Evolutionary conservation across 1,284 basidiomycete species (phyloP).

Genomic region (Athelia psychrophila): DNA sequence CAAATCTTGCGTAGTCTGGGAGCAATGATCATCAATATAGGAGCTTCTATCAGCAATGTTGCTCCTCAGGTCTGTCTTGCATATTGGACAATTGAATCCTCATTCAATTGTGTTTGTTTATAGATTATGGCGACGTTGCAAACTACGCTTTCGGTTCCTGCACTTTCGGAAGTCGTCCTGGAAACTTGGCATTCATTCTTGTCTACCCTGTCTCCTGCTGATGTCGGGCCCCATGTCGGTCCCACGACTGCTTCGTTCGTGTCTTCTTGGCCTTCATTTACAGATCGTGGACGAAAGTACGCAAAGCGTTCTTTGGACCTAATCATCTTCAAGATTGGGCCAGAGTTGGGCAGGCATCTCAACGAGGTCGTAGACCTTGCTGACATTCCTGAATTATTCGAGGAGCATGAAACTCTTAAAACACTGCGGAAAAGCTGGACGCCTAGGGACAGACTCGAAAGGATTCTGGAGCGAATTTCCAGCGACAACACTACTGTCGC

Average conservation of each 20-base stretch:
- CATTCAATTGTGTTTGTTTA: slow-evolving; percentile 8
- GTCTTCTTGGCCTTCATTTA: slow-evolving; percentile 73
- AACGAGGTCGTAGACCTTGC: slow-evolving; percentile 82
- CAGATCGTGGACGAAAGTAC: slow-evolving; percentile 45
- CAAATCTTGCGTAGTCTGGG: slow-evolving; percentile 82
- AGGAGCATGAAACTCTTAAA: slow-evolving; percentile 46
- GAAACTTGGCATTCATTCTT: slow-evolving; percentile 84
- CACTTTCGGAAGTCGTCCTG: slow-evolving; percentile 78
- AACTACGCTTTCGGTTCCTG: slow-evolving; percentile 73
- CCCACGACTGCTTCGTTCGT: slow-evolving; percentile 88
- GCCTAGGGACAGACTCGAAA: slow-evolving; percentile 56
- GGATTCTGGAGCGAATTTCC: slow-evolving; percentile 72
- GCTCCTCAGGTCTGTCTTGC: slow-evolving; percentile 72
- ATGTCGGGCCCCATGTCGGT: slow-evolving; percentile 85
- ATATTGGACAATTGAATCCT: background rate
- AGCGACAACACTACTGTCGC: slow-evolving; percentile 87
- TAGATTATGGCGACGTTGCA: slow-evolving; percentile 98
- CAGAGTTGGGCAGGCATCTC: slow-evolving; percentile 52
- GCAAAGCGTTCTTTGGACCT: slow-evolving; percentile 69
- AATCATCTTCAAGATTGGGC: slow-evolving; percentile 66
- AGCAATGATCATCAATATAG: slow-evolving; percentile 70
- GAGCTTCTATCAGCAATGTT: slow-evolving; percentile 67
- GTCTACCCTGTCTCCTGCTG: slow-evolving; percentile 62
- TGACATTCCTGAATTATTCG: slow-evolving; percentile 63
- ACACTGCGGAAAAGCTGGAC: slow-evolving; percentile 49